Evolutionary conservation across 2,329 filamentous ascomycete species (phyloP).

Genomic region (Lecanicillium sp.): DNA sequence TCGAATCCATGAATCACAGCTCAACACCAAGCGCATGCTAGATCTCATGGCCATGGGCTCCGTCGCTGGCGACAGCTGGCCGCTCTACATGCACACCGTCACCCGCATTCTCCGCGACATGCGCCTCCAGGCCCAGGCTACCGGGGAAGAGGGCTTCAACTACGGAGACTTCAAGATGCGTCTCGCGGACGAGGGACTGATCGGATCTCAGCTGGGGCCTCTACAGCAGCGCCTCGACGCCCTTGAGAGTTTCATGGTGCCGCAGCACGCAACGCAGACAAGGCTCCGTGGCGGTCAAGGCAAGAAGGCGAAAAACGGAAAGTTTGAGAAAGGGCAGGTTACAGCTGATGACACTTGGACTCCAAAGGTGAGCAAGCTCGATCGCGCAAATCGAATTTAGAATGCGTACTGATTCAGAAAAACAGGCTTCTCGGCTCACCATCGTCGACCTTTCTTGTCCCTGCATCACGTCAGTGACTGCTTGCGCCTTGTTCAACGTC

Average conservation of each 20-base stretch:
- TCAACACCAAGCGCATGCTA: slow-evolving; percentile 54
- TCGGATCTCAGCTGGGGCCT: slow-evolving; percentile 43
- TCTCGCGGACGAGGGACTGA: slow-evolving; percentile 12
- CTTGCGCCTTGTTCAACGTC: slow-evolving; percentile 65
- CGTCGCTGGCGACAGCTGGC: slow-evolving; percentile 32
- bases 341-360: slow-evolving; percentile 4
- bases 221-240: slow-evolving; percentile 55
- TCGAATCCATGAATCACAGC: slow-evolving; percentile 42
- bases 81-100: slow-evolving; percentile 54
- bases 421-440: slow-evolving; percentile 45
- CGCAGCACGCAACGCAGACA: neutral
- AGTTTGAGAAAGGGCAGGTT: neutral
- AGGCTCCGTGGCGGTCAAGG: neutral
- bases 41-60: slow-evolving; percentile 51
- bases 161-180: slow-evolving; percentile 42
- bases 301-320: neutral
- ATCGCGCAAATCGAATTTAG: no score
- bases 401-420: neutral
- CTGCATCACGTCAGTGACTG: slow-evolving; percentile 56
- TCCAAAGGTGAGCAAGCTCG: slow-evolving; percentile 4
- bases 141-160: slow-evolving; percentile 32
- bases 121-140: slow-evolving; percentile 38
- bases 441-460: slow-evolving; percentile 67
- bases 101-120: slow-evolving; percentile 52
- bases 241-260: slow-evolving; percentile 56